Evolutionary conservation across 345 rosid species (phyloP), one percentile per base, ranked within the genome.

Genomic region (Iberis pinnata): DNA sequence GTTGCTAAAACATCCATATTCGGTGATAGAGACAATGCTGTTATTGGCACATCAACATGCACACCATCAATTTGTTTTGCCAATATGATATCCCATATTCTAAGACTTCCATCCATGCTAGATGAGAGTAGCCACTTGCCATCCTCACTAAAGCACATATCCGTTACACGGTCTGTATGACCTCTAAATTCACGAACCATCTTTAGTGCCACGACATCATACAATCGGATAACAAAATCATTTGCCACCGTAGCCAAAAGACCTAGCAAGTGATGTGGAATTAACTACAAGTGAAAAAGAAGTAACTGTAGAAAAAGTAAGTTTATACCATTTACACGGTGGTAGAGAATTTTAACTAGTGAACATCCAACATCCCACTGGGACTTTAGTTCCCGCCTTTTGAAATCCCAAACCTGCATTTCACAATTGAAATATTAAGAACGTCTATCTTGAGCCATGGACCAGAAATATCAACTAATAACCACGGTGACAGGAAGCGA

Each of bases 181-280:
- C 97, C 98, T 78, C 79, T 86, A 76, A 92, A 92, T 68, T 83
- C 82, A 67, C 98, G 95, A 65, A 85, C 95, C 85, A 92, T 72
- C 76, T 82, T 78, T 65, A 72, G 59, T 9, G 95, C 74, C 55
- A 80, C 80, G 56, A 79, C 90, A 70, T 85, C 94, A 71, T 74
- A 88, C 37, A 92, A 47, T 27, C 87, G 76, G 57, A 88, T 83
- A 49, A 78, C 69, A 52, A 88, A 75, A 72, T 92, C 97, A 76
- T 88, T 89, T 10, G 97, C 79, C 50, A 86, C 94, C 3, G 85
- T 76, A 37, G 94, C 98, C 79, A 92, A 63, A 73, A 92, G 90
- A 69, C 94, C 94, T 92, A 78, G 33, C 54, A 67, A 37, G 59
- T 22, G 31, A 42, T n/a, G 27, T 41, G 15, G 51, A 47, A 37